A percentile compares a stretch with the other conserved stretches of the same genome.
Conservation (phyloP, 2,329 filamentous ascomycete species). For the Ophiocordyceps camponoti-rufipedis region DNA sequence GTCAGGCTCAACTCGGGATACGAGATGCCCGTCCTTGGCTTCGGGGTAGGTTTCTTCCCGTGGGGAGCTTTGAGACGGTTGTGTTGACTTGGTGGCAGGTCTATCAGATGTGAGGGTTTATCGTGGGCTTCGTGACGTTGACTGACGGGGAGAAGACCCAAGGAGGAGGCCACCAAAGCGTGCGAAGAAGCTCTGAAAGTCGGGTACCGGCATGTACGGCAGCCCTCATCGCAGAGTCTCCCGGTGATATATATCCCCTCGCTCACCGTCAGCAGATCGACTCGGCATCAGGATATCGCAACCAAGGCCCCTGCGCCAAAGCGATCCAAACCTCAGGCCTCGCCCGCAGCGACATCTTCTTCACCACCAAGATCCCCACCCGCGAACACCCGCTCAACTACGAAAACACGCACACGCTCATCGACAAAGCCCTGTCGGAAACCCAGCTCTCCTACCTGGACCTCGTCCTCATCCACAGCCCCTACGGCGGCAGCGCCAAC, state of each 20-base stretch:
- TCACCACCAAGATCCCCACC: conserved; percentile 37
- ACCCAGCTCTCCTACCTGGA: conserved; percentile 50
- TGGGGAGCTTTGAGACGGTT: too few relatives aligned
- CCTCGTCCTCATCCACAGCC: conserved; percentile 43
- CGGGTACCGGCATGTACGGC: conserved; percentile 34
- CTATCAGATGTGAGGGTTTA: conserved; percentile 30
- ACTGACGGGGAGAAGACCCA: conserved; percentile 7
- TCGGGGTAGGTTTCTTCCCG: conserved; percentile 23
- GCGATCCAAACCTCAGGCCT: conserved; percentile 23
- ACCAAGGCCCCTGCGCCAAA: conserved; percentile 29
- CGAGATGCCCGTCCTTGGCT: conserved; percentile 32
- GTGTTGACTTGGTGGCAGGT: conserved; percentile 17
- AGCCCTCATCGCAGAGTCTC: too few relatives aligned
- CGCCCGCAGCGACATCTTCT: conserved; percentile 30
- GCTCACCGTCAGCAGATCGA: conserved; percentile 22
- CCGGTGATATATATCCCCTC: too few relatives aligned
- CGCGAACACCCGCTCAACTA: conserved; percentile 29
- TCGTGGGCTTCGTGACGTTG: background rate
- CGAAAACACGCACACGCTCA: conserved; percentile 40
- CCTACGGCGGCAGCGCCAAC: conserved; percentile 34
- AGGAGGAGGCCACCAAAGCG: conserved; percentile 14
- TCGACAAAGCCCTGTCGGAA: conserved; percentile 43
- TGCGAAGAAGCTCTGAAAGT: conserved; percentile 26
- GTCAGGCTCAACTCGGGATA: conserved; percentile 36
- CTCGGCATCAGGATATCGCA: conserved; percentile 31